These are phyloP conservation scores for Mycena haematopus DNA, from an alignment of 768 basidiomycete genomes.

Conservation along the genomic window DNA sequence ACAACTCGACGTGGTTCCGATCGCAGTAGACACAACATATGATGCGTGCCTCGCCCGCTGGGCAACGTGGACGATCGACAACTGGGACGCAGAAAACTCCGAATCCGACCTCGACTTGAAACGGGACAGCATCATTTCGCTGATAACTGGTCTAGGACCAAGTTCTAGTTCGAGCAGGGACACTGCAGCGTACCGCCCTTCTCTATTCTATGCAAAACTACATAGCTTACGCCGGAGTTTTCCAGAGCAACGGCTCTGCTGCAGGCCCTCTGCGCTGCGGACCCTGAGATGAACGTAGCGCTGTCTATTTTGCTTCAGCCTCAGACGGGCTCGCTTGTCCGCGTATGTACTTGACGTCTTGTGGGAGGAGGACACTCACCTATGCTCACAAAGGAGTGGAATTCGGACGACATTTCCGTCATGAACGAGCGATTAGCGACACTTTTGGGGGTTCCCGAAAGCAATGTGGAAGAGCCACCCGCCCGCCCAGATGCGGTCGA, in stretches of 20 bases:
- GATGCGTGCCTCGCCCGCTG: conserved; percentile 71
- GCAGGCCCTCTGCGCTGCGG: conserved; percentile 45
- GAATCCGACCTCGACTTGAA: conserved; percentile 47
- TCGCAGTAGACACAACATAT: conserved; percentile 41
- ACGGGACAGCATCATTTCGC: conserved; percentile 49
- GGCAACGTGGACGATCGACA: conserved; percentile 65
- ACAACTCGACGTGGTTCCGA: conserved; percentile 25
- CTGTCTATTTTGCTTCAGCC: conserved; percentile 33
- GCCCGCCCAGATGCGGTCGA: neutral
- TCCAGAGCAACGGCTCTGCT: conserved; percentile 42
- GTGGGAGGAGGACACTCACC: neutral
- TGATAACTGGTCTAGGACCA: conserved; percentile 59
- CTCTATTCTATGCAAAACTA: neutral
- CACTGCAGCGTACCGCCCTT: conserved; percentile 41
- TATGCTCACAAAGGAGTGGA: conserved; percentile 51
- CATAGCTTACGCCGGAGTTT: conserved; percentile 4
- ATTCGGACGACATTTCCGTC: conserved; percentile 51
- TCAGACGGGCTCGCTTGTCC: conserved; percentile 22
- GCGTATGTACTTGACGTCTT: conserved; percentile 28
- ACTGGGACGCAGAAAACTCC: conserved; percentile 38
- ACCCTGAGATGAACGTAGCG: conserved; percentile 42
- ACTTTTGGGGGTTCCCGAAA: conserved; percentile 35
- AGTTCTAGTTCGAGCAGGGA: conserved; percentile 29
- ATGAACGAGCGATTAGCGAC: conserved; percentile 62
- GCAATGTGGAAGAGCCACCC: neutral